Base-by-base conservation (phyloP, 2,329 filamentous ascomycete species). In the Rugonectria rugulosa region DNA sequence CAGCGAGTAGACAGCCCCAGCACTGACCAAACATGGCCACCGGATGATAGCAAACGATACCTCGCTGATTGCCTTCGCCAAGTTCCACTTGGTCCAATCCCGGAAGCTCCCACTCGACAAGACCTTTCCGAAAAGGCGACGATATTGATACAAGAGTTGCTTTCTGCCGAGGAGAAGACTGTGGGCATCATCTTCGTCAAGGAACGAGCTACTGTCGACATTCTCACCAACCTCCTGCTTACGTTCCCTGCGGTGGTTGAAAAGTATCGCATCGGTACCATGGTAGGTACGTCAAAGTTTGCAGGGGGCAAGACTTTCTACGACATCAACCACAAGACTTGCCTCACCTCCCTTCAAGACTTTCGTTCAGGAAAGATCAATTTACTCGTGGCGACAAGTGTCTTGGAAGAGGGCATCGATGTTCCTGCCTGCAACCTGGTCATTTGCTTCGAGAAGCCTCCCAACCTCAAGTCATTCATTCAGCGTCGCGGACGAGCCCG, bases 341-440 rank as follows among this genome's bases (percentile, higher is more conserved):
- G 77, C 9, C 54, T 72, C 12, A 50, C 72, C 29, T 68, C 68
- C 2, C 67, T 77, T 17, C 70, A 81, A 8, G 69, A 73, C 2
- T 89, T 90, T 62, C 80, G 81, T 6, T 70, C 72, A 2, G 82
- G 85, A 2, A 76, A 73, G 45, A 73, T 81, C 49, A 87, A 85
- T 55, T 74, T 88, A 17, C 72, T 89, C 4, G 74, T 89, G 37
- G 82, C 84, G 7, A 90, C 87, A 0, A 85, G 79, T 56, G 86
- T 89, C 0, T 73, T 88, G 2, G 86, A 88, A 63, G 87, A 90
- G 66, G 87, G 87, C 0, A 87, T 90, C 40, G 87, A 90, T 61
- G 80, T 89, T 6, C 84, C 85, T 1, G 83, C 81, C 6, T 86
- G 87, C 72, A 86, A 88, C 57, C 68, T 87, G 6, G 82, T 88